Base-by-base conservation (phyloP, 176 grass and related monocot genomes). In the Saccharum officinarum region DNA sequence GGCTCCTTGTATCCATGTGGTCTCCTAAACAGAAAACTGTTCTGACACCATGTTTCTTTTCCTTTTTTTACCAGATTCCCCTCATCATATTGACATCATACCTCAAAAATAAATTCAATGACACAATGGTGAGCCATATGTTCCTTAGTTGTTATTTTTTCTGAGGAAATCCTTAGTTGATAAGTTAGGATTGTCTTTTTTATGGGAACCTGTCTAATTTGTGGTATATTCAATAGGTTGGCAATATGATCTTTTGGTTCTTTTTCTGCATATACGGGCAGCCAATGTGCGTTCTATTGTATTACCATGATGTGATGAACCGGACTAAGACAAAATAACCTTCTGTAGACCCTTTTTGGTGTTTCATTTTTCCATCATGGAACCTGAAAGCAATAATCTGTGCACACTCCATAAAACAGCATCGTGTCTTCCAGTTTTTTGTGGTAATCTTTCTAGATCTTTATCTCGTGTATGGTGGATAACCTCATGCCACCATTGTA, bases 241-340 rank as follows among this genome's bases (percentile, higher is more conserved):
- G 96, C 40, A 98, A 98, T 86, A 98, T 98, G 96, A 94, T 95
- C 54, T 95, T 98, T 79, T 98, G 96, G 93, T 94, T 98, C 90
- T 95, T 98, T 83, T 98, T 98, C 88, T 88, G 96, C 84, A 98
- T 98, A 76, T 86, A 94, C 17, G 93, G 96, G 55, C 96, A 98
- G 61, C 96, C 96, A 18, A 98, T 98, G 96, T 90, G 93, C 13
- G 52, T 98, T 88, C 93, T 98, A 25, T 84, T 98, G 73, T 98
- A 98, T 71, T 98, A 94, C 78, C 93, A 98, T 84, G 96, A 98
- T 80, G 96, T 98, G 61, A 98, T 98, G 93, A 98, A 98, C 85
- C 82, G 96, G 83, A 83, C 87, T 7, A 83, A 79, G 80, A 61
- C 80, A n/a, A 82, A 41, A 63, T 90, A 75, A 83, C 67, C 7